These are phyloP conservation scores for Fusarium miscanthi DNA, from an alignment of 2,329 filamentous ascomycete species.

Conservation along the genomic window DNA sequence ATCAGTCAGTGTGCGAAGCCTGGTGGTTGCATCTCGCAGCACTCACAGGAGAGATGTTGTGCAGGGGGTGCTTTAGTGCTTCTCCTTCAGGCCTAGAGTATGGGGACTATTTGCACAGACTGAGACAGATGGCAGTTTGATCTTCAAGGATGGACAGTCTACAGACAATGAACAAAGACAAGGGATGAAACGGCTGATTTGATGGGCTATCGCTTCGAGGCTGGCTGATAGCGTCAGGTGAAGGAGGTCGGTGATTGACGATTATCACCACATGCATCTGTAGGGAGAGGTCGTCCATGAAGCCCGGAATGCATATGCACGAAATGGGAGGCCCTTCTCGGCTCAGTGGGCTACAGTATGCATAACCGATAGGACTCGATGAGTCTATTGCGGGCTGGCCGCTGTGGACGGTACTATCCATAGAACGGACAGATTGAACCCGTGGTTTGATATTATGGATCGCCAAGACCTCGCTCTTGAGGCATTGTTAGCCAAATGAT, in stretches of 20 bases:
- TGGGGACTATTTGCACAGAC: conserved; percentile 20
- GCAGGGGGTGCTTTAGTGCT: conserved; percentile 31
- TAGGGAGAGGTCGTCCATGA: conserved; percentile 18
- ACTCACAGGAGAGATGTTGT: conserved; percentile 15
- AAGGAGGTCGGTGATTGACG: conserved; percentile 29
- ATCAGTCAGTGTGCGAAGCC: conserved; percentile 10
- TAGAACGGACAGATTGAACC: background rate
- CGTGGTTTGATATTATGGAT: background rate
- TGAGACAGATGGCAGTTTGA: conserved; percentile 34
- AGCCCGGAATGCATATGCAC: conserved; percentile 24
- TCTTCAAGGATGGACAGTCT: conserved; percentile 7
- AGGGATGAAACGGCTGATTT: conserved; percentile 31
- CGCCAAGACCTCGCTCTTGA: conserved; percentile 17
- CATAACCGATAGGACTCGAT: background rate
- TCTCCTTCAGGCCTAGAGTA: background rate
- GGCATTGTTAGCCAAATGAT: conserved; percentile 1
- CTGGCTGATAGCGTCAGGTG: conserved; percentile 32
- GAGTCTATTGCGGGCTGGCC: conserved; percentile 18
- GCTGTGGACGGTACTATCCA: background rate
- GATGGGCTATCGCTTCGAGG: conserved; percentile 10
- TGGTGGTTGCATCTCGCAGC: conserved; percentile 7
- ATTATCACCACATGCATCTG: conserved; percentile 14
- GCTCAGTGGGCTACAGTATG: background rate
- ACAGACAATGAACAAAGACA: background rate
- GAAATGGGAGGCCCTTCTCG: conserved; percentile 12